Conservation (phyloP, 2,329 filamentous ascomycete genomes). For the Fusarium albidum region DNA sequence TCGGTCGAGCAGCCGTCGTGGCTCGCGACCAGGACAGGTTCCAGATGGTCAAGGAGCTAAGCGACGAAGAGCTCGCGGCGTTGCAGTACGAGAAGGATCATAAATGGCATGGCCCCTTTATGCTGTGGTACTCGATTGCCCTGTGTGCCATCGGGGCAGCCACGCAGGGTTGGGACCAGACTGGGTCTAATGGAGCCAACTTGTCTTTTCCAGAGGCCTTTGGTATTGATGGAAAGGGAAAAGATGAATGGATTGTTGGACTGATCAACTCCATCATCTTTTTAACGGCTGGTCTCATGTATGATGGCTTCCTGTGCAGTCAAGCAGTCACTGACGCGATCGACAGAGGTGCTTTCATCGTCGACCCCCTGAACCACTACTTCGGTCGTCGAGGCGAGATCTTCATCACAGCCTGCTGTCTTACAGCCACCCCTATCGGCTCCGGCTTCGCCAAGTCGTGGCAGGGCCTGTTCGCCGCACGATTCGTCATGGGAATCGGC, state of each 20-base stretch:
- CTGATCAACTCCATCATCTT: constrained; percentile 47
- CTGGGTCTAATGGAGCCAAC: constrained; percentile 68
- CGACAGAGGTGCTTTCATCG: constrained; percentile 34
- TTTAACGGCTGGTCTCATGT: constrained; percentile 63
- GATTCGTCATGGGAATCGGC: constrained; percentile 73
- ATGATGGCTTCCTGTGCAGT: too few species aligned
- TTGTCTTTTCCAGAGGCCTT: constrained; percentile 62
- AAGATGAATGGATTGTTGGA: constrained; percentile 54
- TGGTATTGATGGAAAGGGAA: constrained; percentile 46
- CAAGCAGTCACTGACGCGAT: constrained; percentile 16
- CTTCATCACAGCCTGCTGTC: constrained; percentile 63
- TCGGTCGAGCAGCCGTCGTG: constrained; percentile 48
- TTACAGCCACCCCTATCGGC: constrained; percentile 51
- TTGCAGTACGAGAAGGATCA: constrained; percentile 60
- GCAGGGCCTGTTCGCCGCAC: constrained; percentile 70
- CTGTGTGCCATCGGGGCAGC: constrained; percentile 65
- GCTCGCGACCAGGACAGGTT: constrained; percentile 43
- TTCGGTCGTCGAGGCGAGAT: constrained; percentile 74
- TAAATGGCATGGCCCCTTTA: constrained; percentile 62
- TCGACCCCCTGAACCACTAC: constrained; percentile 67
- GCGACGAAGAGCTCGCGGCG: constrained; percentile 46
- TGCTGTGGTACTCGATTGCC: constrained; percentile 54
- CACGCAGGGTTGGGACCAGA: constrained; percentile 71
- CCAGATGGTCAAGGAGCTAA: constrained; percentile 39
- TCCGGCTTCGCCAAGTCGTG: constrained; percentile 65